Conservation (phyloP, 163 green algal genomes). For the Prototheca wickerhamii region DNA sequence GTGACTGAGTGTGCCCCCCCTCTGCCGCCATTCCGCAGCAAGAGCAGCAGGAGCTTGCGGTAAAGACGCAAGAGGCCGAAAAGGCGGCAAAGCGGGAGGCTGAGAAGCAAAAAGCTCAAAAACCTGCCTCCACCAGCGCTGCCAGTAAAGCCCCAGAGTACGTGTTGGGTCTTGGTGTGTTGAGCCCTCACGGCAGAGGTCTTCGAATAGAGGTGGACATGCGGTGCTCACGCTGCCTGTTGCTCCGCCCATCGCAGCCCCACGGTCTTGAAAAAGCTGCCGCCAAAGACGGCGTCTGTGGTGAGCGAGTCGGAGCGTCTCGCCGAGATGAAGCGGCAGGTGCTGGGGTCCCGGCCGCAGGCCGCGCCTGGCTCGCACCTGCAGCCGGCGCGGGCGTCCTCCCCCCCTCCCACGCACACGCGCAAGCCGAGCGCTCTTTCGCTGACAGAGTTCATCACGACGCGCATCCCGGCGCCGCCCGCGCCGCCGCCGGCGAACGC, state of each 20-base stretch:
- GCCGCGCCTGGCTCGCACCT: too few species aligned
- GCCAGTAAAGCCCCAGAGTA: too few species aligned
- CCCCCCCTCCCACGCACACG: background rate
- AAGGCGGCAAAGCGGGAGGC: background rate
- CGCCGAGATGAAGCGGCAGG: too few species aligned
- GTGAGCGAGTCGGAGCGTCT: background rate
- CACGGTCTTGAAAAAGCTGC: too few species aligned
- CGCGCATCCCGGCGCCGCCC: background rate
- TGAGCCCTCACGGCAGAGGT: too few species aligned
- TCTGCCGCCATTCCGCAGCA: too few species aligned
- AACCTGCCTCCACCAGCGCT: too few species aligned
- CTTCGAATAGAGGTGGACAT: background rate
- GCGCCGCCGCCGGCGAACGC: conserved; percentile 12
- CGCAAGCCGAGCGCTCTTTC: background rate
- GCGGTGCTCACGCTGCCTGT: background rate
- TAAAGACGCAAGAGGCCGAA: background rate
- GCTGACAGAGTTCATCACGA: background rate
- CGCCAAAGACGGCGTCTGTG: background rate
- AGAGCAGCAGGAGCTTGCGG: background rate
- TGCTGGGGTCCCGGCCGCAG: too few species aligned
- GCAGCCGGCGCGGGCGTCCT: too few species aligned
- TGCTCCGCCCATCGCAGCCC: background rate
- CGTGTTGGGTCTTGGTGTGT: too few species aligned
- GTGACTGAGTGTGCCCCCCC: too few species aligned
- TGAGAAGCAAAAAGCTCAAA: background rate